Percentiles rank a stretch among this genome's conserved stretches.
Conservation (phyloP, 441 rosid species). For the Bruguiera hainesii region DNA sequence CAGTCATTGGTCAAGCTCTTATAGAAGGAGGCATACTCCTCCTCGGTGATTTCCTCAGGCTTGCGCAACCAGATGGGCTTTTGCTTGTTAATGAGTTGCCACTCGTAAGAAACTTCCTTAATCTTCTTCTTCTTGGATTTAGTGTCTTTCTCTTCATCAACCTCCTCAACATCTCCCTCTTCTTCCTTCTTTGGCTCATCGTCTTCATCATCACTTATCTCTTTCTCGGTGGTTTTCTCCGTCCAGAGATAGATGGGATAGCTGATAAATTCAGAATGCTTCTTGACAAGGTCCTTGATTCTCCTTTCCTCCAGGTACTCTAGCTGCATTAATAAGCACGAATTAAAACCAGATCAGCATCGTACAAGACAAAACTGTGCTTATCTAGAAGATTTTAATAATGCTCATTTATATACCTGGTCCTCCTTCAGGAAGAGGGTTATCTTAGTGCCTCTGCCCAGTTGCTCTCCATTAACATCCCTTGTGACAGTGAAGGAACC, state of each 20-base stretch:
- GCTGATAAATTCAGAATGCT: constrained; percentile 93
- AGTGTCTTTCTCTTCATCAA: constrained; percentile 72
- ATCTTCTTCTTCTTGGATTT: constrained; percentile 82
- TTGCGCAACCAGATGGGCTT: constrained; percentile 93
- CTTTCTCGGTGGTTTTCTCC: constrained; percentile 88
- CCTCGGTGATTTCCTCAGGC: constrained; percentile 82
- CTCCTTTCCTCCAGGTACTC: constrained; percentile 89
- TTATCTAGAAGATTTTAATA: too few species aligned
- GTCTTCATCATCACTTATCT: constrained; percentile 83
- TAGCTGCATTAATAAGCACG: constrained; percentile 28
- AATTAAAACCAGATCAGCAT: background rate
- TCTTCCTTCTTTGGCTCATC: constrained; percentile 59
- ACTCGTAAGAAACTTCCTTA: constrained; percentile 86
- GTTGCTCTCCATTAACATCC: constrained; percentile 66
- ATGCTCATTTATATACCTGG: constrained; percentile 33
- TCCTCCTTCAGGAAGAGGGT: constrained; percentile 83
- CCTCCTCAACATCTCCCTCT: constrained; percentile 76
- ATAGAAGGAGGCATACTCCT: constrained; percentile 86
- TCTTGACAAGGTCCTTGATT: constrained; percentile 86
- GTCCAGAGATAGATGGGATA: constrained; percentile 83
- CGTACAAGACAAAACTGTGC: background rate
- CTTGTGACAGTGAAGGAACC: constrained; percentile 88
- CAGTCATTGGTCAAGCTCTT: constrained; percentile 92
- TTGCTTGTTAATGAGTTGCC: constrained; percentile 78
- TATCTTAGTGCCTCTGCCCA: constrained; percentile 89